phyloP scores from a whole-genome alignment of 176 grass and related monocot genomes.

The Miscanthus lutarioriparius region DNA sequence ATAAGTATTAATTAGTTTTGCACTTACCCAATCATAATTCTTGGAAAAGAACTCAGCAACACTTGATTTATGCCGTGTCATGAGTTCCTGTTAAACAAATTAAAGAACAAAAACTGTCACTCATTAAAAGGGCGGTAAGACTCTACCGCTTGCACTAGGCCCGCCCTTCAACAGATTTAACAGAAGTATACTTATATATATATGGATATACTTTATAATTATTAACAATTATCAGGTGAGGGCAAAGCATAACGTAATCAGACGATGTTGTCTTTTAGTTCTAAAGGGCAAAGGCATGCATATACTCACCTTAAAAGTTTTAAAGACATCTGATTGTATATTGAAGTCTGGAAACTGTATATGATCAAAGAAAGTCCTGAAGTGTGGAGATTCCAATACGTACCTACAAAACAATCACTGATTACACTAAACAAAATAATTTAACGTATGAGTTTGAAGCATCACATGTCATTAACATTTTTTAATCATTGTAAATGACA shows the following conservation, averaged over 20 bases:
- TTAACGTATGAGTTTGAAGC: background rate
- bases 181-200: background rate
- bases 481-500: background rate
- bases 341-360: conserved; percentile 64
- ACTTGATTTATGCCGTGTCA: conserved; percentile 57
- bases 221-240: background rate
- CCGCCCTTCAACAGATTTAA: background rate
- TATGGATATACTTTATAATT: background rate
- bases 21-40: conserved; percentile 65
- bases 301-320: conserved; percentile 61
- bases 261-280: background rate
- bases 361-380: conserved; percentile 63
- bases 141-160: too few species aligned
- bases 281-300: background rate
- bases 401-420: conserved; percentile 28
- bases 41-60: conserved; percentile 53
- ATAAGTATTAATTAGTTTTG: background rate
- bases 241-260: background rate
- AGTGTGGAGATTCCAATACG: conserved; percentile 46
- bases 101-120: background rate
- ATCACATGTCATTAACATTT: background rate
- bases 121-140: too few species aligned
- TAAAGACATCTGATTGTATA: conserved; percentile 55
- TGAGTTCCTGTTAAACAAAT: conserved; percentile 46
- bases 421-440: background rate